Evolutionary conservation across 2,329 filamentous ascomycete species (phyloP).

Genomic region (Stachybotrys chartarum): DNA sequence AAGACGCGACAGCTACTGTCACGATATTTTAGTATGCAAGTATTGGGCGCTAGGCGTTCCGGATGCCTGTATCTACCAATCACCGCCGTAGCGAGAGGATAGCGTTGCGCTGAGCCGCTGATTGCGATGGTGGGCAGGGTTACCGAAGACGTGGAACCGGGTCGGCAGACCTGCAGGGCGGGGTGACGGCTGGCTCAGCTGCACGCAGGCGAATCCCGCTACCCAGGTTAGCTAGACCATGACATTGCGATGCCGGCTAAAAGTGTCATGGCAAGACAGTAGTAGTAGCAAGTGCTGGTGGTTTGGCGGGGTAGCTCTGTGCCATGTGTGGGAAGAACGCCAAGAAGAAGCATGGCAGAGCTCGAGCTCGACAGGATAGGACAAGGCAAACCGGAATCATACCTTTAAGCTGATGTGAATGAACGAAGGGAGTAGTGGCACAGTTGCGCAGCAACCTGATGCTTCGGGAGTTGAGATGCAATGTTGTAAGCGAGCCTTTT

Average conservation of each 20-base stretch:
- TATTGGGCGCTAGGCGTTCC: not conserved
- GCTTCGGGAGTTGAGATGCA: not conserved
- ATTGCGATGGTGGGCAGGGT: not conserved
- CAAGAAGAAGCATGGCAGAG: not conserved
- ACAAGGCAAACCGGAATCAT: too few relatives aligned
- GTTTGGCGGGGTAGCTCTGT: too few relatives aligned
- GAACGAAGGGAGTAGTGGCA: not conserved
- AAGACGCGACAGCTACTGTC: not conserved
- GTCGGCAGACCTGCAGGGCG: not conserved
- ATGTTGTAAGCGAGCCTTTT: too few relatives aligned
- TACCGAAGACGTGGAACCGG: not conserved
- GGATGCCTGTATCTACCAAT: not conserved
- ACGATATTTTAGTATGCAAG: not conserved
- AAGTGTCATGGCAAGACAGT: not conserved
- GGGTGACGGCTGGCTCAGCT: not conserved
- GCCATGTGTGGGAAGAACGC: not conserved
- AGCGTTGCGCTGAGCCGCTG: not conserved
- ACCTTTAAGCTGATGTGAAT: too few relatives aligned
- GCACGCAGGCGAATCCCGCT: not conserved
- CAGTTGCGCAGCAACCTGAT: not conserved
- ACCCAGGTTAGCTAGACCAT: not conserved
- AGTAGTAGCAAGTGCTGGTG: too few relatives aligned
- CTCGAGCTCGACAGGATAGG: too few relatives aligned
- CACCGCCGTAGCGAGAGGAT: not conserved
- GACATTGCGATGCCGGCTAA: not conserved